A percentile compares a stretch with the other conserved stretches of the same genome.
Evolutionary conservation across 116 monocot species (phyloP).

Genomic region (Trichopus zeylanicus): DNA sequence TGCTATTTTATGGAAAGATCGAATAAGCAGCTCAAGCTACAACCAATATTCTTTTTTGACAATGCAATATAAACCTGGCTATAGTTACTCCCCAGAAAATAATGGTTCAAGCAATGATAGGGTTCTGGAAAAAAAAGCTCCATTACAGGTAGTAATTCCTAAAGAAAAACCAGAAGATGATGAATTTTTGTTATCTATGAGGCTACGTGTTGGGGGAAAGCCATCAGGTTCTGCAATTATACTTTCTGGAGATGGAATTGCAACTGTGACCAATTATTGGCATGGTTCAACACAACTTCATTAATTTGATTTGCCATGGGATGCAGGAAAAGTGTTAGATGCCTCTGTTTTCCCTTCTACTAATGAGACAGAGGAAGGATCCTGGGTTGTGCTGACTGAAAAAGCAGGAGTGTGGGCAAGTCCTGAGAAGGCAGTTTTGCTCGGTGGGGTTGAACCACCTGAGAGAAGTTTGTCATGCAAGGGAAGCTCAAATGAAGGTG

Average conservation of each 20-base stretch:
- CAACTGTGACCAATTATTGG: slow-evolving; percentile 75
- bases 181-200: slow-evolving; percentile 62
- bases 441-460: slow-evolving; percentile 92
- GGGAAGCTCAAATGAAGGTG: slow-evolving; percentile 69
- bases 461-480: slow-evolving; percentile 83
- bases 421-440: slow-evolving; percentile 81
- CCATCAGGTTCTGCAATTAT: slow-evolving; percentile 85
- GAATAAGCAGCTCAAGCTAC: slow-evolving; percentile 82
- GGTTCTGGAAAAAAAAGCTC: slow-evolving; percentile 75
- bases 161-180: slow-evolving; percentile 89
- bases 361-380: slow-evolving; percentile 65
- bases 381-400: slow-evolving; percentile 93
- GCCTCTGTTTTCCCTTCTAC: slow-evolving; percentile 69
- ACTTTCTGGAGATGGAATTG: slow-evolving; percentile 88
- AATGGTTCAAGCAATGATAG: slow-evolving; percentile 22
- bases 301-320: slow-evolving; percentile 97
- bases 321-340: slow-evolving; percentile 92
- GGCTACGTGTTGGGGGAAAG: slow-evolving; percentile 74
- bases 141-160: slow-evolving; percentile 86
- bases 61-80: slow-evolving; percentile 61
- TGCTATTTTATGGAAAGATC: slow-evolving; percentile 83
- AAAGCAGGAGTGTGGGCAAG: slow-evolving; percentile 95
- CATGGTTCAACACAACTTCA: slow-evolving; percentile 72
- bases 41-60: slow-evolving; percentile 90
- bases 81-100: slow-evolving; percentile 22